These are phyloP conservation scores for Exidia glandulosa DNA, from an alignment of 768 basidiomycete species.

Conservation along the genomic window DNA sequence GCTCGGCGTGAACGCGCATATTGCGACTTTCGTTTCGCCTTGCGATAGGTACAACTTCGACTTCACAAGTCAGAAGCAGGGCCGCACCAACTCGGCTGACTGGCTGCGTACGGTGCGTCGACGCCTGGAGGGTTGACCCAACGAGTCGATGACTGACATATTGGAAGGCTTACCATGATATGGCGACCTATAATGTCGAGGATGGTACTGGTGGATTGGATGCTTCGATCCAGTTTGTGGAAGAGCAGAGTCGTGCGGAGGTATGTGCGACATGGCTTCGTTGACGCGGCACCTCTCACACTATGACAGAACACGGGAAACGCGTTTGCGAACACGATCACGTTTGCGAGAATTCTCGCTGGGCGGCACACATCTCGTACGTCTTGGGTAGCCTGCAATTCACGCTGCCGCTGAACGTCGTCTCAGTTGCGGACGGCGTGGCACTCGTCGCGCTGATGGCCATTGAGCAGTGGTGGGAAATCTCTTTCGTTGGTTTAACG, in stretches of 20 bases:
- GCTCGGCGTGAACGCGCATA: neutral
- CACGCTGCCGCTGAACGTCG: neutral
- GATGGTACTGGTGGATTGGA: conserved; percentile 39
- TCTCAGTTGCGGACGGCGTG: conserved; percentile 33
- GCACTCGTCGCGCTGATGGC: conserved; percentile 30
- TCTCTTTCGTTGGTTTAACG: neutral
- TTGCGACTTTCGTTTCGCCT: neutral
- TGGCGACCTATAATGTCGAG: conserved; percentile 33
- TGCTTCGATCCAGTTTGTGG: conserved; percentile 36
- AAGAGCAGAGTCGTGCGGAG: conserved; percentile 24
- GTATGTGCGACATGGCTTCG: neutral
- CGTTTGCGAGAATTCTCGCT: conserved; percentile 29
- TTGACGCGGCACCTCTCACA: neutral
- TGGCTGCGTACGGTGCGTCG: neutral
- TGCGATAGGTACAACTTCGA: neutral
- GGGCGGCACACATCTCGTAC: conserved; percentile 30
- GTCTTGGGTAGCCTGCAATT: conserved; percentile 8
- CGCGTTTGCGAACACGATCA: conserved; percentile 33
- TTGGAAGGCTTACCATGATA: conserved; percentile 22
- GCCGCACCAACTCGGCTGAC: neutral
- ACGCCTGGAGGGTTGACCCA: neutral
- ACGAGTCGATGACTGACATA: neutral
- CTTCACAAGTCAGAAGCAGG: neutral
- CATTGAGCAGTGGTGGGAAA: conserved; percentile 23
- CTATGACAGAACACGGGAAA: conserved; percentile 27